Evolutionary conservation across 2,329 filamentous ascomycete species (phyloP), one percentile per base, ranked within the genome.

Genomic region (Ophioceras dolichostomum): DNA sequence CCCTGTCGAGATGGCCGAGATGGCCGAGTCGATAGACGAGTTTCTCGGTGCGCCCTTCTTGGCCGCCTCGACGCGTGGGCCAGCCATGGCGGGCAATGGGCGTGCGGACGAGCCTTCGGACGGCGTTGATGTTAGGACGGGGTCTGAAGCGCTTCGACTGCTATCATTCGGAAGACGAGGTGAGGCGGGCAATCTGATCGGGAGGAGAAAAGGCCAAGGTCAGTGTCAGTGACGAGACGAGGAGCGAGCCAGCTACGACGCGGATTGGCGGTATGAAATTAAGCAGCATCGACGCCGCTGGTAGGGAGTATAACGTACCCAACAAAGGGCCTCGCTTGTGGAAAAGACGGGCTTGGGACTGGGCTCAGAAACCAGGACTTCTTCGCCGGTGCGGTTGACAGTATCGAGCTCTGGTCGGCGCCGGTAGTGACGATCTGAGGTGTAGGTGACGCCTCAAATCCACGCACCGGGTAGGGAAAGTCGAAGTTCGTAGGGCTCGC

Each of bases 1-100:
- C 38, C 74, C 71, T 9, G 65, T 67, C 6, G 84, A 85, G 34
- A 84, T 68, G 9, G 76, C 74, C 2, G 89, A 94, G 33, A 93
- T 81, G n/a, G 84, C 83, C 10, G 88, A 95, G 57, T 96, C 89
- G 50, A 94, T 89, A 10, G 89, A 95, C 4, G 83, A 83, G 39
- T 83, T 94, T 49, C 88, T 77, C 39, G 79, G 75, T 16, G 61
- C 44, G 28, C 52, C 58, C 8, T n/a, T n/a, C 42, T 59, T 61
- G 30, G 50, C 49, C 38, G 56, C 50, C 40, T 63, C 62, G 44
- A 54, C 56, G 47, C 58, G 62, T 7, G 58, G 54, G 45, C 66
- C 62, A 45, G 67, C 64, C 64, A 73, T 73, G 44, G 56, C 56
- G 41, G 61, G 51, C 44, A 52, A 58, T 38, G 56, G 51, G 44